Conservation (phyloP, 2,329 filamentous ascomycete genomes). For the Penicillium sp. region DNA sequence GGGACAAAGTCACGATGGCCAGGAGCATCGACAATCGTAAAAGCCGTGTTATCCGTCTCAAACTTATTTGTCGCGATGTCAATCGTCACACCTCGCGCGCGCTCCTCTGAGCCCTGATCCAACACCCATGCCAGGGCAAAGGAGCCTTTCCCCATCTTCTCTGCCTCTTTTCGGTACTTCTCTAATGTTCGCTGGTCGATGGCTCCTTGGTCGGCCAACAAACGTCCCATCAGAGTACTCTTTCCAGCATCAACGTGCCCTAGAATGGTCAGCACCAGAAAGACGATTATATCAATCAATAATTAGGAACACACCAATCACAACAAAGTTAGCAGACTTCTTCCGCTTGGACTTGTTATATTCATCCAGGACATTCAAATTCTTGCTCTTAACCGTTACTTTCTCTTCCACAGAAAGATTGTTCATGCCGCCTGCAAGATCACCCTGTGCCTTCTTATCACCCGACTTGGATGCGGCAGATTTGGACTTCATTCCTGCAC, state of each 20-base stretch:
- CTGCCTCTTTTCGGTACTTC: conserved; percentile 84
- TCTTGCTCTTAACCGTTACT: conserved; percentile 68
- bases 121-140: conserved; percentile 98
- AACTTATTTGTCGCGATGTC: conserved; percentile 96
- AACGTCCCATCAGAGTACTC: conserved; percentile 94
- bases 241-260: conserved; percentile 98
- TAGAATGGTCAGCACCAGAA: conserved; percentile 42
- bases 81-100: conserved; percentile 88
- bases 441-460: conserved; percentile 47
- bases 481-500: conserved; percentile 51
- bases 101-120: conserved; percentile 88
- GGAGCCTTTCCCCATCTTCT: conserved; percentile 89
- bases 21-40: conserved; percentile 94
- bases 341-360: conserved; percentile 77
- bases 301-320: conserved; percentile 69
- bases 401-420: conserved; percentile 55
- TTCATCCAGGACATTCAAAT: conserved; percentile 81
- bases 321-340: conserved; percentile 85
- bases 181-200: conserved; percentile 88
- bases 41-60: conserved; percentile 81
- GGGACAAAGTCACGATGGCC: conserved; percentile 96
- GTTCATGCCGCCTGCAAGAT: conserved; percentile 54
- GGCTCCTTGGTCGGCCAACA: conserved; percentile 85
- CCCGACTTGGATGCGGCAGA: conserved; percentile 45
- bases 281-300: background rate